A percentile compares a stretch with the other conserved stretches of the same genome.
phyloP scores from a whole-genome alignment of 176 grass and related monocot genomes.

The Dactylis glomerata region DNA sequence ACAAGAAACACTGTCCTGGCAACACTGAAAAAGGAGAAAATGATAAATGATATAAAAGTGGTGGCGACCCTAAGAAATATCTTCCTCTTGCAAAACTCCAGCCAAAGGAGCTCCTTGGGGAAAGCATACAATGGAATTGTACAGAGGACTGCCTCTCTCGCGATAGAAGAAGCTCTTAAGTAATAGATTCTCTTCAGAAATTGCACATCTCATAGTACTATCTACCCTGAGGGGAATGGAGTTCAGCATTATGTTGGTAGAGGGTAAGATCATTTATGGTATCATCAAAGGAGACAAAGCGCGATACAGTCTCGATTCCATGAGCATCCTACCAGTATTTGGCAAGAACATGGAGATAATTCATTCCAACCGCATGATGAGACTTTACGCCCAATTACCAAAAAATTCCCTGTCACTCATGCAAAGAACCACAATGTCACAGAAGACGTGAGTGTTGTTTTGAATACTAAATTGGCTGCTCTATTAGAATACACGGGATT shows the following conservation, averaged over 20 bases:
- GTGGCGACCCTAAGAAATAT: slow-evolving; percentile 49
- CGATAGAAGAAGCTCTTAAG: slow-evolving; percentile 55
- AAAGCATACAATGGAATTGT: slow-evolving; percentile 44
- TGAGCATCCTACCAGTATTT: slow-evolving; percentile 34
- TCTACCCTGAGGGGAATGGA: slow-evolving; percentile 68
- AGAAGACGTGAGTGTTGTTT: neutral
- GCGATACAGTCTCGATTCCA: slow-evolving; percentile 11
- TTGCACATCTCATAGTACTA: slow-evolving; percentile 62
- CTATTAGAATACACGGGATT: slow-evolving; percentile 18
- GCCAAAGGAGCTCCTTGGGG: slow-evolving; percentile 29
- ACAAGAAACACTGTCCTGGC: slow-evolving; percentile 31
- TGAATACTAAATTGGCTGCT: slow-evolving; percentile 25
- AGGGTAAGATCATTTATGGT: slow-evolving; percentile 59
- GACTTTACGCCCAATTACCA: slow-evolving; percentile 41
- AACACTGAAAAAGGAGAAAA: slow-evolving; percentile 26
- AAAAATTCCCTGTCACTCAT: slow-evolving; percentile 37
- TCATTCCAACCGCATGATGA: slow-evolving; percentile 34
- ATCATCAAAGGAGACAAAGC: slow-evolving; percentile 39
- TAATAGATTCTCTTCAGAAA: slow-evolving; percentile 53
- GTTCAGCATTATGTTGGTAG: slow-evolving; percentile 60
- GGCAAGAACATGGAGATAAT: slow-evolving; percentile 51
- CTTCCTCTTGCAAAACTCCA: slow-evolving; percentile 59
- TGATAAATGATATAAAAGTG: slow-evolving; percentile 16
- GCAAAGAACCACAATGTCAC: slow-evolving; percentile 12
- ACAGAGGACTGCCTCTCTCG: slow-evolving; percentile 47